Evolutionary conservation across 768 basidiomycete species (phyloP).

Genomic region (Cystofilobasidium capitatum): DNA sequence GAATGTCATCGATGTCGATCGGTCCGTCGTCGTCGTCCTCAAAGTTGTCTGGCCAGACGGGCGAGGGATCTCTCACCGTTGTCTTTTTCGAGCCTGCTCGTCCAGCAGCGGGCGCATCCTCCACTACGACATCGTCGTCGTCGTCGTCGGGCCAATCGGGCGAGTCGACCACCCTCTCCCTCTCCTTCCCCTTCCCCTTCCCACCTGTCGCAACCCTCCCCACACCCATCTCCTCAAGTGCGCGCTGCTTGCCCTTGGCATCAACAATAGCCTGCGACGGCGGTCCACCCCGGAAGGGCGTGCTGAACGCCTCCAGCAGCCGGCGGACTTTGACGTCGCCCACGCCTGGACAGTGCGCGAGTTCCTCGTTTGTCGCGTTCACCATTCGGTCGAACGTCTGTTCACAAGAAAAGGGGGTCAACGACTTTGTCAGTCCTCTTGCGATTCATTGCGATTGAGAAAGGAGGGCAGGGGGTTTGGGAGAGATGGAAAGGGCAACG

Average conservation of each 20-base stretch:
- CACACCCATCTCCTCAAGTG: not conserved
- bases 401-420: not conserved
- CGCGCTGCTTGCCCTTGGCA: not conserved
- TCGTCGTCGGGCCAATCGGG: constrained; percentile 24
- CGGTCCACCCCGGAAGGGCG: constrained; percentile 50
- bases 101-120: not conserved
- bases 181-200: constrained; percentile 11
- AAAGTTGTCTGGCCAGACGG: constrained; percentile 88
- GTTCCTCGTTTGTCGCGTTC: constrained; percentile 57
- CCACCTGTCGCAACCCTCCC: not conserved
- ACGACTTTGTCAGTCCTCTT: not conserved
- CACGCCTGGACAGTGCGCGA: constrained; percentile 80
- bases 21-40: constrained; percentile 26
- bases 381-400: constrained; percentile 83
- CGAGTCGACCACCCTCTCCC: not conserved
- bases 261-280: not conserved
- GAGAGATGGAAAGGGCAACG: constrained; percentile 34
- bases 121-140: not conserved
- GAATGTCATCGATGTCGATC: too few species aligned
- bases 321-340: constrained; percentile 89
- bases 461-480: not conserved
- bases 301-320: constrained; percentile 80
- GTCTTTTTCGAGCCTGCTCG: not conserved
- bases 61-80: constrained; percentile 61
- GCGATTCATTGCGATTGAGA: not conserved